A percentile compares a stretch with the other conserved stretches of the same genome.
Conservation (phyloP, 352 stramenopile species). For the Saprolegnia parasitica region DNA sequence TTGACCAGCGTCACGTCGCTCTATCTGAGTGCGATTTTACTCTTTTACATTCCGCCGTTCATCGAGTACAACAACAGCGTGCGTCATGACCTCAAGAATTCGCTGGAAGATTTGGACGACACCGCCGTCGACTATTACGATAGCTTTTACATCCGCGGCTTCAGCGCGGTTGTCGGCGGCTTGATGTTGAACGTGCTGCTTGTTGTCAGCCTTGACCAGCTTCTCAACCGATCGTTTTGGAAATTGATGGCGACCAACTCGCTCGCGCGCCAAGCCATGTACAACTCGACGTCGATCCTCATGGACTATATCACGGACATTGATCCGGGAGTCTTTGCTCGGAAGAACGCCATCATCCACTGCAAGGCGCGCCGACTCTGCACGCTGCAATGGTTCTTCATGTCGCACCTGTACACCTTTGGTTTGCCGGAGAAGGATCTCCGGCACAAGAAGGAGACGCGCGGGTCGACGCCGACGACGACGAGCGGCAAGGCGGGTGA, state of each 20-base stretch:
- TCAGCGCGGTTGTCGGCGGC: background rate
- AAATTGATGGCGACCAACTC: background rate
- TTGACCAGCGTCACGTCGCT: constrained; percentile 15
- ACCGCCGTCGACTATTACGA: background rate
- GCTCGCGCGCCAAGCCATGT: constrained; percentile 10
- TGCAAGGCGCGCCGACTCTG: constrained; percentile 15
- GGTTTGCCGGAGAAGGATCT: constrained; percentile 21
- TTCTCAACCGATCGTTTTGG: constrained; percentile 12
- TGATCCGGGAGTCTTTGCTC: background rate
- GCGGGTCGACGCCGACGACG: background rate
- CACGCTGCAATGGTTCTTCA: constrained; percentile 28
- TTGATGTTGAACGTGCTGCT: background rate
- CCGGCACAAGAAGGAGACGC: background rate
- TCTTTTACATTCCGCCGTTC: constrained; percentile 16
- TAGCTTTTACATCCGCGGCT: constrained; percentile 19
- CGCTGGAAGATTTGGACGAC: constrained; percentile 2
- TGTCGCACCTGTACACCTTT: constrained; percentile 20
- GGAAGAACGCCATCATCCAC: background rate
- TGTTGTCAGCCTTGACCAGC: background rate
- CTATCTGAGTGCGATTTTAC: constrained; percentile 5
- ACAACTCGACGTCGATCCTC: background rate
- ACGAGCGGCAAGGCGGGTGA: too few species aligned
- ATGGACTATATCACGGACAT: constrained; percentile 3
- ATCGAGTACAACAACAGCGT: constrained; percentile 21
- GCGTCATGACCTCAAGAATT: background rate